Conservation (phyloP, 192 early-diverging fungal species). For the Podila epigama region DNA sequence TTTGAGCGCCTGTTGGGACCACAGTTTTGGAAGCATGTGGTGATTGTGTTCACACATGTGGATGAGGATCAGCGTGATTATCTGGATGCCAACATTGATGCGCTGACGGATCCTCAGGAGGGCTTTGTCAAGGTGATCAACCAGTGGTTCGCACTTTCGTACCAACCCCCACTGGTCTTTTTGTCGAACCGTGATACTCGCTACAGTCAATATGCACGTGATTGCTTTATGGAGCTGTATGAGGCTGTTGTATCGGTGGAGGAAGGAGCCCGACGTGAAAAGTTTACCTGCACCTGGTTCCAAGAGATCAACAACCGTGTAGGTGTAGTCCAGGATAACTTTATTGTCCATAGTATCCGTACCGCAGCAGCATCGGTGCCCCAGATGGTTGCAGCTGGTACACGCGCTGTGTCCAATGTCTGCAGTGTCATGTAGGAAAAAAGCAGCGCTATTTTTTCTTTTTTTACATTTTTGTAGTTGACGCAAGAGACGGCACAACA, state of each 20-base stretch:
- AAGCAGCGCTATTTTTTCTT: background rate
- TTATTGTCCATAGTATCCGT: slow-evolving; percentile 54
- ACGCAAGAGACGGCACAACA: no score
- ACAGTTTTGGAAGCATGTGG: slow-evolving; percentile 62
- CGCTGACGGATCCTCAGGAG: slow-evolving; percentile 48
- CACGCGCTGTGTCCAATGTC: slow-evolving; percentile 41
- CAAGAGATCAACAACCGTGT: slow-evolving; percentile 52
- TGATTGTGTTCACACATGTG: slow-evolving; percentile 62
- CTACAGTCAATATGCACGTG: slow-evolving; percentile 54
- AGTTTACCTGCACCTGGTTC: slow-evolving; percentile 58
- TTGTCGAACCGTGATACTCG: slow-evolving; percentile 53
- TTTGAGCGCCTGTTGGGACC: slow-evolving; percentile 57
- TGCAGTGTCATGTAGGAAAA: slow-evolving; percentile 35
- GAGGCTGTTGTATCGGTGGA: slow-evolving; percentile 53
- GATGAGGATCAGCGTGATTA: slow-evolving; percentile 57
- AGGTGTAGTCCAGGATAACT: slow-evolving; percentile 53
- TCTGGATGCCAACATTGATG: slow-evolving; percentile 56
- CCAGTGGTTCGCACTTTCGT: slow-evolving; percentile 52
- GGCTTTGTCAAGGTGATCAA: slow-evolving; percentile 57
- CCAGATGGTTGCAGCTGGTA: slow-evolving; percentile 39
- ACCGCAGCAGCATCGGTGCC: slow-evolving; percentile 36
- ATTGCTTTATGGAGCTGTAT: slow-evolving; percentile 54
- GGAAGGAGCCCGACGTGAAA: slow-evolving; percentile 39
- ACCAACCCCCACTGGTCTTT: slow-evolving; percentile 56
- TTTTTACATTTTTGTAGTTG: background rate